Percentiles rank a stretch among this genome's conserved stretches.
These are phyloP conservation scores for Populus hybrid DNA, from an alignment of 441 rosid species.

Conservation along the genomic window DNA sequence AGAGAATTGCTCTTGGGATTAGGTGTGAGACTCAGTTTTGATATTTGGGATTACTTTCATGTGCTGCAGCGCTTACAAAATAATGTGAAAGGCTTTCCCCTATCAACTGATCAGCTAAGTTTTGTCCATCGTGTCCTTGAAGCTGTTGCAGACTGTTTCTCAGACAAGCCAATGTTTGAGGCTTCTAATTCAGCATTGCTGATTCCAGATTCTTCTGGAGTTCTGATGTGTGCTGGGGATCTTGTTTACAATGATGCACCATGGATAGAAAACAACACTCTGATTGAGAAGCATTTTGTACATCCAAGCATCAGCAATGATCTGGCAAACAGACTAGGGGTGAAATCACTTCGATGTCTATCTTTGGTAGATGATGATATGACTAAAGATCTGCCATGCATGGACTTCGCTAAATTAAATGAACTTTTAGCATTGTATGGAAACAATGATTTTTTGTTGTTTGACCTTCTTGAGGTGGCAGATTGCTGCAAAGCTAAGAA, in stretches of 20 bases:
- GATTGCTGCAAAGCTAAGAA: slow-evolving; percentile 92
- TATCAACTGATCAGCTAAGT: slow-evolving; percentile 70
- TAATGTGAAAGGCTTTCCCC: slow-evolving; percentile 61
- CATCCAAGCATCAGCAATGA: slow-evolving; percentile 86
- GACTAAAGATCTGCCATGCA: slow-evolving; percentile 92
- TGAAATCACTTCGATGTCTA: slow-evolving; percentile 84
- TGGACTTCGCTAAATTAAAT: slow-evolving; percentile 77
- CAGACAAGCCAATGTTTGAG: slow-evolving; percentile 53
- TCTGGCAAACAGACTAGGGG: slow-evolving; percentile 82
- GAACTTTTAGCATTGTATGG: slow-evolving; percentile 82
- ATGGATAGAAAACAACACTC: slow-evolving; percentile 82
- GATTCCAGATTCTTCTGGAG: slow-evolving; percentile 77
- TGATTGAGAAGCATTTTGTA: slow-evolving; percentile 73
- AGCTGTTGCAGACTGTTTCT: slow-evolving; percentile 76
- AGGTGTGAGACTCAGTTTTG: slow-evolving; percentile 89
- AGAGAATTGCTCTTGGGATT: slow-evolving; percentile 76
- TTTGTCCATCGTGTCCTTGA: slow-evolving; percentile 88
- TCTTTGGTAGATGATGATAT: slow-evolving; percentile 83
- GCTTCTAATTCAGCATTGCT: slow-evolving; percentile 53
- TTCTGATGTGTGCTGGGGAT: slow-evolving; percentile 60
- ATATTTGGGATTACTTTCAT: slow-evolving; percentile 73
- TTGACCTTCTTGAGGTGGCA: slow-evolving; percentile 96
- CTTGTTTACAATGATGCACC: slow-evolving; percentile 98
- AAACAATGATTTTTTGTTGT: slow-evolving; percentile 77
- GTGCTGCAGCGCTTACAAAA: slow-evolving; percentile 70